Evolutionary conservation across 73 alveolate genomes (phyloP).

Genomic region (Blepharisma japonicum): DNA sequence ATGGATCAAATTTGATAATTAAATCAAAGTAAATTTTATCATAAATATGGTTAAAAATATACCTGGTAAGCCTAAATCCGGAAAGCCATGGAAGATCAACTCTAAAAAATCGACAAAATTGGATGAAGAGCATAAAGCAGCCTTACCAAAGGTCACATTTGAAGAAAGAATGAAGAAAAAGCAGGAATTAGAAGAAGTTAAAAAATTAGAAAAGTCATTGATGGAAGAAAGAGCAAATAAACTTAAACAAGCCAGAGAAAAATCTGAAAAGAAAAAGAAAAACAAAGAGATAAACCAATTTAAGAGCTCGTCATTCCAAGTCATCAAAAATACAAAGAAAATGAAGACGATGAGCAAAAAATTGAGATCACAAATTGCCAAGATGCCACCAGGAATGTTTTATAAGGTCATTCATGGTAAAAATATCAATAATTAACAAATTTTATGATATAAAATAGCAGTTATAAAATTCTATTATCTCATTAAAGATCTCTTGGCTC

Average conservation of each 20-base stretch:
- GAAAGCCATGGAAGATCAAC: slow-evolving; percentile 19
- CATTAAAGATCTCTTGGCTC: no score
- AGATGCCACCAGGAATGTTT: slow-evolving; percentile 24
- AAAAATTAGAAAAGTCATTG: not conserved
- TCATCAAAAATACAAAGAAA: slow-evolving; percentile 23
- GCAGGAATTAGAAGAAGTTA: slow-evolving; percentile 4
- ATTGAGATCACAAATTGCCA: slow-evolving; percentile 3
- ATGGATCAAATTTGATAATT: no score
- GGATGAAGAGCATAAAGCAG: slow-evolving; percentile 3
- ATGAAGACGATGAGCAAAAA: slow-evolving; percentile 20
- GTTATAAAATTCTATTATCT: no score
- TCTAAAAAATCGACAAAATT: not conserved
- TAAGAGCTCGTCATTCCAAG: slow-evolving; percentile 28
- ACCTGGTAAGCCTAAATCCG: slow-evolving; percentile 18
- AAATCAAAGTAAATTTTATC: not conserved
- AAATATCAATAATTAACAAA: not conserved
- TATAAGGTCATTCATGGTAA: slow-evolving; percentile 27
- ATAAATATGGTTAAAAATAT: slow-evolving; percentile 8
- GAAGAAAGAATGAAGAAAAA: slow-evolving; percentile 24
- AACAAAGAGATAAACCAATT: slow-evolving; percentile 23
- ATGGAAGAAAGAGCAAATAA: not conserved
- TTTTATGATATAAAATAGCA: no score
- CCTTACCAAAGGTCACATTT: slow-evolving; percentile 13
- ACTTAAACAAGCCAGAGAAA: not conserved
- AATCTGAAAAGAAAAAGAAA: not conserved